These are phyloP conservation scores for Pisolithus microcarpus DNA, from an alignment of 768 basidiomycete genomes.

Conservation along the genomic window DNA sequence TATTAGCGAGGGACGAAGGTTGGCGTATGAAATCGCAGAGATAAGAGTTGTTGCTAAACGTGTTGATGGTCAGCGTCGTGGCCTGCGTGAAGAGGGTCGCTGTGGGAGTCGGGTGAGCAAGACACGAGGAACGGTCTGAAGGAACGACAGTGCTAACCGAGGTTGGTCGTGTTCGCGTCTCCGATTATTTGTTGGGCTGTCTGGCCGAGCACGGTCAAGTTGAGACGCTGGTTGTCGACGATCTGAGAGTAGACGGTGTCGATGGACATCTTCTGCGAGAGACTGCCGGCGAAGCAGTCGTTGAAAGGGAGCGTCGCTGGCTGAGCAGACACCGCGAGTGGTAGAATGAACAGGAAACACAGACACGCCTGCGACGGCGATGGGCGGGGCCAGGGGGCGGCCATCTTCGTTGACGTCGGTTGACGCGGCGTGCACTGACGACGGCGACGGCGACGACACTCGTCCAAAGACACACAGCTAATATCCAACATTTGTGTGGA, in stretches of 20 bases:
- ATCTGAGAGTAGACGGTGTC: conserved; percentile 70
- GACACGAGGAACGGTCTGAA: background rate
- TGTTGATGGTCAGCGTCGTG: conserved; percentile 68
- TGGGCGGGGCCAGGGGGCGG: background rate
- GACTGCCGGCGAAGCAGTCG: conserved; percentile 62
- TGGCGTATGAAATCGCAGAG: conserved; percentile 78
- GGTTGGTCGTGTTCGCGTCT: conserved; percentile 50
- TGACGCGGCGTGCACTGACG: too few relatives aligned
- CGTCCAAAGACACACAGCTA: conserved; percentile 13
- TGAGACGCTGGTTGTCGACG: conserved; percentile 43
- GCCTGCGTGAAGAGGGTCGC: conserved; percentile 87
- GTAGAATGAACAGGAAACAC: conserved; percentile 12
- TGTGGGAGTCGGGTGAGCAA: conserved; percentile 21
- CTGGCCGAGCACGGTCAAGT: conserved; percentile 66
- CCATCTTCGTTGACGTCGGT: conserved; percentile 18
- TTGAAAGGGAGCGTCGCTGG: conserved; percentile 55
- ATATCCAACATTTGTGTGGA: conserved; percentile 1
- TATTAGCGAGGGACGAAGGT: conserved; percentile 57
- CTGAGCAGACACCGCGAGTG: conserved; percentile 35
- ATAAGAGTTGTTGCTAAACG: conserved; percentile 63
- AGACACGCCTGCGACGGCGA: conserved; percentile 3
- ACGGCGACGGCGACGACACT: background rate
- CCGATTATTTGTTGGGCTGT: conserved; percentile 55
- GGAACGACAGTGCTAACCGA: conserved; percentile 42
- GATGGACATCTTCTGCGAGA: conserved; percentile 54